These are phyloP conservation scores for Heliocybe sulcata DNA, from an alignment of 1,284 basidiomycete species.

Conservation along the genomic window DNA sequence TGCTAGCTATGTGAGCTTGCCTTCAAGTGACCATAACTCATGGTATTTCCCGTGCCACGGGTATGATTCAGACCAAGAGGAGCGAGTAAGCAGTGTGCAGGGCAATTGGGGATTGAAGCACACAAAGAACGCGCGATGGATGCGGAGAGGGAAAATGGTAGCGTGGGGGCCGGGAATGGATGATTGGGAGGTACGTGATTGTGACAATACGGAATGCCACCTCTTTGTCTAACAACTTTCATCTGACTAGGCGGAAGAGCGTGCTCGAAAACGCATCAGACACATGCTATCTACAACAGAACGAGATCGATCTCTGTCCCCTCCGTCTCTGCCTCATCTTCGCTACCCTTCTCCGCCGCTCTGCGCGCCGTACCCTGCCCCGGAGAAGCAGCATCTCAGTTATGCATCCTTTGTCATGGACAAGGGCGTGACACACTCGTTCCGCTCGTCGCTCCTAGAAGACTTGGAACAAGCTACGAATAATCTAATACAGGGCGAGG, in stretches of 20 bases:
- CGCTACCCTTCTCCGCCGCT: slow-evolving; percentile 37
- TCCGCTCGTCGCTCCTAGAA: slow-evolving; percentile 66
- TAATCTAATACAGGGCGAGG: slow-evolving; percentile 73
- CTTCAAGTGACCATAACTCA: slow-evolving; percentile 63
- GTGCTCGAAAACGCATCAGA: slow-evolving; percentile 71
- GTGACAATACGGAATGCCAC: neutral
- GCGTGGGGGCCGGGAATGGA: slow-evolving; percentile 74
- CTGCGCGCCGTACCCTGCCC: slow-evolving; percentile 60
- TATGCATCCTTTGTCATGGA: slow-evolving; percentile 82
- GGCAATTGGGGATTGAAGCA: slow-evolving; percentile 81
- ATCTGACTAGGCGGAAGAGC: slow-evolving; percentile 60
- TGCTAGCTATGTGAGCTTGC: slow-evolving; percentile 13
- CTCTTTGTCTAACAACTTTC: neutral
- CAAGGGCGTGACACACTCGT: slow-evolving; percentile 73
- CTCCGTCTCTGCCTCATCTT: slow-evolving; percentile 32
- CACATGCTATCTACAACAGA: slow-evolving; percentile 40
- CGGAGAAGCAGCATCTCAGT: slow-evolving; percentile 55
- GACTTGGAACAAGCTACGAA: slow-evolving; percentile 75
- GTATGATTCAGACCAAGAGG: slow-evolving; percentile 43
- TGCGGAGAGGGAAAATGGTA: slow-evolving; percentile 67
- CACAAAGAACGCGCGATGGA: slow-evolving; percentile 62
- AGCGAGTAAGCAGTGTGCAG: slow-evolving; percentile 33
- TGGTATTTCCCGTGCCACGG: slow-evolving; percentile 76
- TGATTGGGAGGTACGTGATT: slow-evolving; percentile 69
- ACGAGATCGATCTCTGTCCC: slow-evolving; percentile 23